Conservation (phyloP, 257 asterid species). For the Cynanchum wilfordii region DNA sequence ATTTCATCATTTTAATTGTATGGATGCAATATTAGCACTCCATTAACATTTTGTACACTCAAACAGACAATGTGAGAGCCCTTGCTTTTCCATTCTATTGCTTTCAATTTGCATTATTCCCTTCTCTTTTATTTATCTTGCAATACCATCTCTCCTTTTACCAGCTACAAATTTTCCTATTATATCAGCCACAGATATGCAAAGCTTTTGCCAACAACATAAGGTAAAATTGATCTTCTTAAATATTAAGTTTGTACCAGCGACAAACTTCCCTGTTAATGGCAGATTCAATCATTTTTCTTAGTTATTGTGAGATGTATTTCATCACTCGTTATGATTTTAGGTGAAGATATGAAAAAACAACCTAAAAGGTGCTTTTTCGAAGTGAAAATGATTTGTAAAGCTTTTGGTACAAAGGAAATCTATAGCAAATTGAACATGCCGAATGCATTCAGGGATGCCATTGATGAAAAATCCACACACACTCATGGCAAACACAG, state of each 20-base stretch:
- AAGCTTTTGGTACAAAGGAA: not conserved
- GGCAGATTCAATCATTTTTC: not conserved
- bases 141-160: not conserved
- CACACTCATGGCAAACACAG: not conserved
- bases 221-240: not conserved
- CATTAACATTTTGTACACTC: not conserved
- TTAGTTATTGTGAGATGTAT: not conserved
- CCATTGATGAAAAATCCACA: not conserved
- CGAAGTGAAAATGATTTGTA: not conserved
- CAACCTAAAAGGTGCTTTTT: not conserved
- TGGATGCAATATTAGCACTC: not conserved
- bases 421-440: not conserved
- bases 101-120: no score
- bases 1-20: not conserved
- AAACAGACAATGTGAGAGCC: not conserved
- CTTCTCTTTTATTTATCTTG: not conserved
- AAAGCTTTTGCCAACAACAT: not conserved
- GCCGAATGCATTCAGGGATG: not conserved
- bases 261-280: no score
- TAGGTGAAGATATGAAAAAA: no score
- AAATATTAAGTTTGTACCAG: not conserved
- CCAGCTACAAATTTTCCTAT: not conserved
- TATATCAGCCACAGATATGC: not conserved
- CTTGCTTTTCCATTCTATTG: not conserved
- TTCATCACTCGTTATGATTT: not conserved